Conservation (phyloP, 345 rosid species). For the Pistacia vera region DNA sequence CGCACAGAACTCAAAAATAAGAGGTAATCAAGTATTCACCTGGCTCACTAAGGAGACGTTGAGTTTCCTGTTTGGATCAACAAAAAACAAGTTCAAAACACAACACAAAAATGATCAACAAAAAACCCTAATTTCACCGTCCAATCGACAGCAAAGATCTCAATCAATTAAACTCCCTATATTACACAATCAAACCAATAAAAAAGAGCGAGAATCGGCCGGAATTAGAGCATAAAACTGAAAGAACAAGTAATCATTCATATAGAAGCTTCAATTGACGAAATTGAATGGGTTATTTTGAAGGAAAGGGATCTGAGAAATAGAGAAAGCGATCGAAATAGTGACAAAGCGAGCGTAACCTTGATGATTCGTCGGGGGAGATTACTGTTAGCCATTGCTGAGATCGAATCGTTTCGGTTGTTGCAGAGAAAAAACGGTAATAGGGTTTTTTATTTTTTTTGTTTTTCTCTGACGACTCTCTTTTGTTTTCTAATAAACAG, state of each 20-base stretch:
- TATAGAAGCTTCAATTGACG: too few species aligned
- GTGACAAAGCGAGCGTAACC: conserved; percentile 45
- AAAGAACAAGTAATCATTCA: neutral
- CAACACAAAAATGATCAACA: neutral
- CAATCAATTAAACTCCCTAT: conserved; percentile 8
- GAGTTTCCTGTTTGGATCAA: conserved; percentile 75
- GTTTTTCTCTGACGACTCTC: too few species aligned
- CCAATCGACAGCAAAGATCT: neutral
- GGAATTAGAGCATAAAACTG: neutral
- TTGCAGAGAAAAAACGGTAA: conserved; percentile 9
- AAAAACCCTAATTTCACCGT: neutral
- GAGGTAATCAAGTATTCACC: conserved; percentile 41
- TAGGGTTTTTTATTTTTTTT: neutral
- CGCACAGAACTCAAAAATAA: neutral
- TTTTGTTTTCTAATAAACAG: too few species aligned
- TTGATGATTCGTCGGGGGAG: conserved; percentile 96
- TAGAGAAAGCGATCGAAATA: conserved; percentile 20
- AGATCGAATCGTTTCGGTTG: conserved; percentile 17
- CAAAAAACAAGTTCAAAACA: conserved; percentile 10
- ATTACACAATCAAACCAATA: neutral
- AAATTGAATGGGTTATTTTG: too few species aligned
- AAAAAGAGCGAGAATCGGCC: neutral
- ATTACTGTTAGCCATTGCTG: conserved; percentile 91
- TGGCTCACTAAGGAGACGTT: conserved; percentile 98
- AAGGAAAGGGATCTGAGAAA: conserved; percentile 6